A percentile compares a stretch with the other conserved stretches of the same genome.
phyloP scores from a whole-genome alignment of 2,329 filamentous ascomycete species.

The Nannizzia gypsea region DNA sequence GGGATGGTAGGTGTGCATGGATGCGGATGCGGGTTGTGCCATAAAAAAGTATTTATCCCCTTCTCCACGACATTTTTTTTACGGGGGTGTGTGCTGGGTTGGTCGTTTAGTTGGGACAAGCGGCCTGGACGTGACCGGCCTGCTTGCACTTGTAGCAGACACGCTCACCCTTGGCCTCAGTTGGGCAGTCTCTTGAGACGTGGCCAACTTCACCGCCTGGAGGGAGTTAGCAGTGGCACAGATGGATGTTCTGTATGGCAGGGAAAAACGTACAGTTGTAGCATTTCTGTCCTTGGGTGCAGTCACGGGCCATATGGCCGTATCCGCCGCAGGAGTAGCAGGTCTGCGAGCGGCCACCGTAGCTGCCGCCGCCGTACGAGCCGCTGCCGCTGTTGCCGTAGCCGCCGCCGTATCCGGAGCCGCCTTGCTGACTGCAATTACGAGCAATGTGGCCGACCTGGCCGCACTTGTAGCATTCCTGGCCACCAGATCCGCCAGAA shows the following conservation, averaged over 20 bases:
- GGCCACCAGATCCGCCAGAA: conserved; percentile 30
- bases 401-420: conserved; percentile 38
- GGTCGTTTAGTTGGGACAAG: conserved; percentile 66
- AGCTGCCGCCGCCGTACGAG: conserved; percentile 32
- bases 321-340: conserved; percentile 98
- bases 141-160: conserved; percentile 96
- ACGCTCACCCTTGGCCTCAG: conserved; percentile 80
- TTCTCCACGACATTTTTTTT: not conserved
- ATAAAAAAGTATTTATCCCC: not conserved
- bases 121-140: conserved; percentile 81
- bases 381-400: conserved; percentile 35
- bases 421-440: conserved; percentile 43
- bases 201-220: conserved; percentile 74
- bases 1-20: not conserved
- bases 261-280: conserved; percentile 67
- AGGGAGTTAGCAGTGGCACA: not conserved
- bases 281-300: conserved; percentile 98
- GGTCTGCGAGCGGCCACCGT: conserved; percentile 56
- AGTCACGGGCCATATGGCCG: conserved; percentile 96
- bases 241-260: too few relatives aligned
- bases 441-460: conserved; percentile 91
- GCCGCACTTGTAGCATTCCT: conserved; percentile 97
- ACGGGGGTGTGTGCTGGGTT: not conserved
- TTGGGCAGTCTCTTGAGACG: conserved; percentile 89
- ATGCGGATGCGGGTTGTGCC: not conserved